phyloP scores from a whole-genome alignment of 83 land plant genomes.

The Diphasiastrum complanatum region DNA sequence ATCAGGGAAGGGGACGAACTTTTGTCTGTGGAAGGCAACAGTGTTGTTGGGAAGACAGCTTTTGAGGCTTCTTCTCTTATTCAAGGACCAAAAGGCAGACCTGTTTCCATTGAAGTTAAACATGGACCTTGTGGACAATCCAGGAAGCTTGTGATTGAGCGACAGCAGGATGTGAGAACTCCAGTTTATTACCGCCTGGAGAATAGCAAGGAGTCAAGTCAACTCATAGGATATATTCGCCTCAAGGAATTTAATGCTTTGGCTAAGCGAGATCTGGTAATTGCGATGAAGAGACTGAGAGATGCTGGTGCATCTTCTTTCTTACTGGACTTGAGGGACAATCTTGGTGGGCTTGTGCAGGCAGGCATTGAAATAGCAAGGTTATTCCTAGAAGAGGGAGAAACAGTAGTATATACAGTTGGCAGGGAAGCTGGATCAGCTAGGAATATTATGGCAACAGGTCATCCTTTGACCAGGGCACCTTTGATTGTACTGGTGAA shows the following conservation, averaged over 20 bases:
- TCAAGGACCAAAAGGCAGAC: constrained; percentile 89
- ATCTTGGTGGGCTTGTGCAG: constrained; percentile 94
- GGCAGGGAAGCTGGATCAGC: constrained; percentile 59
- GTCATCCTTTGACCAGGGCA: constrained; percentile 43
- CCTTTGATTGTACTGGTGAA: constrained; percentile 95
- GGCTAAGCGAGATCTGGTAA: constrained; percentile 79
- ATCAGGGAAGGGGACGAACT: constrained; percentile 92
- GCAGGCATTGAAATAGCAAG: constrained; percentile 94
- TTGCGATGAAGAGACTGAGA: constrained; percentile 66
- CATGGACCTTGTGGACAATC: constrained; percentile 68
- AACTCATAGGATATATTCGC: constrained; percentile 68
- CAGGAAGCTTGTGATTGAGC: constrained; percentile 47
- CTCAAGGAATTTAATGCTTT: constrained; percentile 96
- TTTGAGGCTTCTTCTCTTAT: constrained; percentile 85
- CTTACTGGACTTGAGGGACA: constrained; percentile 82
- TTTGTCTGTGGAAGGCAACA: constrained; percentile 67
- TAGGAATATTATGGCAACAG: constrained; percentile 52
- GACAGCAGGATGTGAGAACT: constrained; percentile 65
- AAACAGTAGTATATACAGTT: constrained; percentile 77
- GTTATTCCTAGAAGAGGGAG: constrained; percentile 74
- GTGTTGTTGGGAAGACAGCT: constrained; percentile 75
- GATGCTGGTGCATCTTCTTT: constrained; percentile 82
- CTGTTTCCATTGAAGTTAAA: constrained; percentile 80
- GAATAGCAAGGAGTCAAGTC: constrained; percentile 35
- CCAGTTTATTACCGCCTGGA: constrained; percentile 89